Base-by-base conservation (phyloP, 1,139 yeast species). In the Tardiomyces blankii region DNA sequence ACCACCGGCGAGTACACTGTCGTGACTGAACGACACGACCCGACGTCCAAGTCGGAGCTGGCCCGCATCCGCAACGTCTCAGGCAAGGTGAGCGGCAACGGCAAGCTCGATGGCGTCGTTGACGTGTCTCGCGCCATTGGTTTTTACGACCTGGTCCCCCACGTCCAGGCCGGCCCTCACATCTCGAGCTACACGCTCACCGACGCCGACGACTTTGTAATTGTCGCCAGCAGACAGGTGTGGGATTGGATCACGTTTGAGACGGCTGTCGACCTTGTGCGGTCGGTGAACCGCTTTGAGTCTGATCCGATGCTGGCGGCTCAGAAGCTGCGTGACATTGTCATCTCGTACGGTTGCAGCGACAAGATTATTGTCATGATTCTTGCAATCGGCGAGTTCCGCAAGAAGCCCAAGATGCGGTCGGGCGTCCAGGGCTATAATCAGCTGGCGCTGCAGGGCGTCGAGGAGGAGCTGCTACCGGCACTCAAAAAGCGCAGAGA, bases 41-140 rank as follows among this genome's bases (percentile, higher is more conserved):
- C 97, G 5, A 82, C 94, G 5, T 78, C 75, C 42, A 73, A 86
- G 42, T 72, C 71, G 28, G 98, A 91, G 61, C 82, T 89, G 56
- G 93, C 85, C 54, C 72, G 96, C 57, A 86, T 93, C 44, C 73
- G 97, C 56, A 85, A 86, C 2, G 78, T 94, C 18, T 97, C 97
- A 44, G 97, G 97, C 1, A 82, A 76, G 59, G 95, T 91, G 16
- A 78, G 87, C 2, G 83, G 87, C 13, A 84, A 83, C 57, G 96
- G 95, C 48, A 80, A 81, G 48, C 73, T 91, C 43, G 96, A 89
- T 62, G 94, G 93, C 41, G 81, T 78, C 38, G 73, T 87, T 23
- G 81, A 80, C 44, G 84, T 88, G 39, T 85, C 96, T 1, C 75
- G 98, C 55, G 95, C 96, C 28, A 88, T 87, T 46, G 98, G 99